Conservation (phyloP, 352 stramenopile species). For the Phytophthora rubi region DNA sequence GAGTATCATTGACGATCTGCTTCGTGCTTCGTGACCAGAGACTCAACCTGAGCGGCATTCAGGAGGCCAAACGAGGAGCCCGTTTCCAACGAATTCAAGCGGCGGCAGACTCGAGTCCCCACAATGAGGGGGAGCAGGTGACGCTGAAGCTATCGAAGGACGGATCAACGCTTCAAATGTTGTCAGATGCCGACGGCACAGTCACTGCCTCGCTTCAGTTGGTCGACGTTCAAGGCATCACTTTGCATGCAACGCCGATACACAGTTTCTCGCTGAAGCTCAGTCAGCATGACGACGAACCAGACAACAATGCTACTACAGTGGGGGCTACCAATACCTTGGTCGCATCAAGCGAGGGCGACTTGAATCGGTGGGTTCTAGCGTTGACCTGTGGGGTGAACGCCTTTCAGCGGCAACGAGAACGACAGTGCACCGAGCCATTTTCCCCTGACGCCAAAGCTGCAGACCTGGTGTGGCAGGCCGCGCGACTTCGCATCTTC, state of each 20-base stretch:
- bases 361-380: slow-evolving; percentile 45
- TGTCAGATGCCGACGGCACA: background rate
- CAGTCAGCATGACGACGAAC: background rate
- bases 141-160: slow-evolving; percentile 22
- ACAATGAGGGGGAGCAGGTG: slow-evolving; percentile 3
- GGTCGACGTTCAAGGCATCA: slow-evolving; percentile 20
- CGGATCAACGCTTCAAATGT: slow-evolving; percentile 21
- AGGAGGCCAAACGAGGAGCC: slow-evolving; percentile 39
- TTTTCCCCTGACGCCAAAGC: slow-evolving; percentile 5
- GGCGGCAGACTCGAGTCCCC: background rate
- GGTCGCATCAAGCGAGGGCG: slow-evolving; percentile 4
- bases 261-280: slow-evolving; percentile 26
- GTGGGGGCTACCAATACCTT: slow-evolving; percentile 3
- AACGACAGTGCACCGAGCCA: slow-evolving; percentile 14
- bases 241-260: background rate
- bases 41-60: slow-evolving; percentile 35
- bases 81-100: slow-evolving; percentile 23
- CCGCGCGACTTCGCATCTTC: slow-evolving; percentile 50
- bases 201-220: background rate
- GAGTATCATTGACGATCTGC: background rate
- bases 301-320: slow-evolving; percentile 9
- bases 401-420: slow-evolving; percentile 46
- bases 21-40: slow-evolving; percentile 6
- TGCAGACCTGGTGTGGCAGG: slow-evolving; percentile 50
- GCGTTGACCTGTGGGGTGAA: slow-evolving; percentile 45